Percentiles rank a stretch among this genome's conserved stretches.
Evolutionary conservation across 352 stramenopile species (phyloP).

Genomic region (Phytophthora sojae): DNA sequence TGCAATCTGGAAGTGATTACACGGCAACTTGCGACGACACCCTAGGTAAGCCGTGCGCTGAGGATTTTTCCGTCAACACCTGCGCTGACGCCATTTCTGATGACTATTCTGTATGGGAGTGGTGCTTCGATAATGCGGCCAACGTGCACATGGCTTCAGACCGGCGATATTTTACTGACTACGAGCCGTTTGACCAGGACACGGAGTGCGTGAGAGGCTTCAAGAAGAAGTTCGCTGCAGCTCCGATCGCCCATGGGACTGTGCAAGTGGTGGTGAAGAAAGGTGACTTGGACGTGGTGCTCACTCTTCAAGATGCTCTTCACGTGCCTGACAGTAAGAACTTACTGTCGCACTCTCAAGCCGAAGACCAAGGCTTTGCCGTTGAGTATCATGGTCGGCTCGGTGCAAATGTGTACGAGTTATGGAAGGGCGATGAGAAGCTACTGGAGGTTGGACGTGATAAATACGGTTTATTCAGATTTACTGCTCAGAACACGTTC

Average conservation of each 20-base stretch:
- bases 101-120: constrained; percentile 7
- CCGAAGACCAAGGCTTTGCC: constrained; percentile 13
- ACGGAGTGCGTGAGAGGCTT: constrained; percentile 4
- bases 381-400: constrained; percentile 9
- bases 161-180: constrained; percentile 7
- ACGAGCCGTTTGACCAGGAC: constrained; percentile 2
- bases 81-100: background rate
- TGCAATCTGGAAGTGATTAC: no score
- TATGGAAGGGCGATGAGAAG: constrained; percentile 1
- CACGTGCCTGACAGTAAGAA: constrained; percentile 8
- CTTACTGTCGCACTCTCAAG: constrained; percentile 8
- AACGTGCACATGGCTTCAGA: constrained; percentile 12
- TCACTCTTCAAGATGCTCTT: constrained; percentile 6
- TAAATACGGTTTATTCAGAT: constrained; percentile 14
- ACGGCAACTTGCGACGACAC: background rate
- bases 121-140: constrained; percentile 20
- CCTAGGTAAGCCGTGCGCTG: background rate
- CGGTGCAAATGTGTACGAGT: background rate
- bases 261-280: constrained; percentile 1
- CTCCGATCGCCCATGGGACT: background rate
- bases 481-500: constrained; percentile 4
- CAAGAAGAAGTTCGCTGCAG: constrained; percentile 4
- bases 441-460: constrained; percentile 2
- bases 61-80: background rate
- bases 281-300: background rate